A percentile compares a stretch with the other conserved stretches of the same genome.
Conservation (phyloP, 768 basidiomycete genomes). For the Tricholoma sp. region DNA sequence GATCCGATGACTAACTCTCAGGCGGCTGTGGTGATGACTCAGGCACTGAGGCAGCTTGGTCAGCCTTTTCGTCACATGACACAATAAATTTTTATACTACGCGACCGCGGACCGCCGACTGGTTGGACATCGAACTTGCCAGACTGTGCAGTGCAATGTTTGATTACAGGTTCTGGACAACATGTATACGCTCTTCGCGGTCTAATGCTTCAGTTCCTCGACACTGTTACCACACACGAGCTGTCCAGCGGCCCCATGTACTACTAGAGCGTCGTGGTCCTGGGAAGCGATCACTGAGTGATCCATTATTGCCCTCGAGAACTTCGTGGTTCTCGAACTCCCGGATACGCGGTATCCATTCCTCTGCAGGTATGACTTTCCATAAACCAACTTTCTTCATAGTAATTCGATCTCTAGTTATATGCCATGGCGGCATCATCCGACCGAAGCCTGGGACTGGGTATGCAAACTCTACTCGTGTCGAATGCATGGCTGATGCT, state of each 20-base stretch:
- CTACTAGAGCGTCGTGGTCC: neutral
- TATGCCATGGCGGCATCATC: constrained; percentile 46
- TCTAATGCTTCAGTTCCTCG: neutral
- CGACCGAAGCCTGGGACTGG: constrained; percentile 68
- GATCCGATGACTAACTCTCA: neutral
- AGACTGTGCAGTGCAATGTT: no score
- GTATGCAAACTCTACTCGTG: constrained; percentile 28
- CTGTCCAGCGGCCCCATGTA: neutral
- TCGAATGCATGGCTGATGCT: neutral
- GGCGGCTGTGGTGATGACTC: no score
- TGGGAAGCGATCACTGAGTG: neutral
- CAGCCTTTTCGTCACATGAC: no score
- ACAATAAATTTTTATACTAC: no score
- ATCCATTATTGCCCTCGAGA: neutral
- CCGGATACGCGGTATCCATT: constrained; percentile 8
- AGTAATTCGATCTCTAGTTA: constrained; percentile 9
- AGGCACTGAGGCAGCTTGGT: no score
- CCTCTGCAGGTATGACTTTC: constrained; percentile 9
- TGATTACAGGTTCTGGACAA: no score
- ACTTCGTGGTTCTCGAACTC: neutral
- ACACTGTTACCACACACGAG: neutral
- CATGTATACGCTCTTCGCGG: no score
- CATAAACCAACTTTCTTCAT: neutral
- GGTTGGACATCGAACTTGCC: no score
- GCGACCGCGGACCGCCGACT: no score